Base-by-base conservation (phyloP, 2,329 filamentous ascomycete species). In the Aureobasidium sp. region DNA sequence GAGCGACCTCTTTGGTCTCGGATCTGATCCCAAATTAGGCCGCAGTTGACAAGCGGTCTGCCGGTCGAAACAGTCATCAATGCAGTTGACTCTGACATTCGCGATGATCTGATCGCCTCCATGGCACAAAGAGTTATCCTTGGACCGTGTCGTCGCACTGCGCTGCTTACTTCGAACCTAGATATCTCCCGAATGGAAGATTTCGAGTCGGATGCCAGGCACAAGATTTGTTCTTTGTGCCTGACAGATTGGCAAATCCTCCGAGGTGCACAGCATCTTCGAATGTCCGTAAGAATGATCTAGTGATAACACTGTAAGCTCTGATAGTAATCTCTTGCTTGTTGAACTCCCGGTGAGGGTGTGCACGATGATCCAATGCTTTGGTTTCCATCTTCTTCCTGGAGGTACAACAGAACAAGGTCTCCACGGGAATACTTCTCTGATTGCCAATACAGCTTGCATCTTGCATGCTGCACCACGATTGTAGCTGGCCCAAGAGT, bases 381-480 rank as follows among this genome's bases (percentile, higher is more conserved):
- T 45, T 25, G 52, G 41, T 36, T 9, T 15, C 29, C n/a, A 34
- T 36, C 22, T 45, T 44, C 31, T 5, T 29, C 12, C 3, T 57
- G 29, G 22, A 31, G 27, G 39, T 57, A 45, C 53, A 45, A 36
- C 11, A 5, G 17, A 34, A 17, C 27, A 15, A 44, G 44, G 41
- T 45, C 25, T 45, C 17, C 27, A 45, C 52, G 53, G 25, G 41
- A 22, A 25, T 44, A 22, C 31, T 39, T 41, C 14, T 34, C n/a
- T 14, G 12, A 36, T n/a, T 48, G 42, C 42, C 55, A 58, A 58
- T 58, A 58, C 42, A 58, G 31, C 42, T 58, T 58, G 55, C 55
- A 58, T 58, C 42, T 58, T 58, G 42, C 55, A 58, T 58, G 20
- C 53, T 55, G 51, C 37, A 41, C 17, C n/a, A 44, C 27, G 20